Evolutionary conservation across 306 rosid species (phyloP).

Genomic region (Cicer judaicum): DNA sequence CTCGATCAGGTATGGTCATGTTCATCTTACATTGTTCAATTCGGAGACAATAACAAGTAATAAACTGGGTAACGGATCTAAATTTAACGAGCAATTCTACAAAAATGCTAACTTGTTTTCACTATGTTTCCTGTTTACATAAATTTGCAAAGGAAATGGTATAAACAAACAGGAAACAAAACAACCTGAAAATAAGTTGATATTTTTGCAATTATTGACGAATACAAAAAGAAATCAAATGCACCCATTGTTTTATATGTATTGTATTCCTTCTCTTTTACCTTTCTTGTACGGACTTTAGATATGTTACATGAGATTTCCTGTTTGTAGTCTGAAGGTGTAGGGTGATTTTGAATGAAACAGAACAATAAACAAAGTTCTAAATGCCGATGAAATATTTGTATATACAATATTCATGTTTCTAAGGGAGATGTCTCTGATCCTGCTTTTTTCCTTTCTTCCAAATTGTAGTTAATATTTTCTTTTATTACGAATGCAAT

Average conservation of each 20-base stretch:
- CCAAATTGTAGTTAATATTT: background rate
- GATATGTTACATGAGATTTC: background rate
- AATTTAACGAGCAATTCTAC: constrained; percentile 6
- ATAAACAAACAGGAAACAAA: background rate
- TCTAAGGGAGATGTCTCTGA: too few species aligned
- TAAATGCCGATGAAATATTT: background rate
- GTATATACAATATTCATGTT: too few species aligned
- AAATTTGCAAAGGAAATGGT: background rate
- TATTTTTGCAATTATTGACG: constrained; percentile 11
- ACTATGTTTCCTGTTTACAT: background rate
- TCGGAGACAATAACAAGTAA: constrained; percentile 27
- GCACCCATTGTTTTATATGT: background rate
- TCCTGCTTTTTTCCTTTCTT: background rate
- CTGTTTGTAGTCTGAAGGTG: background rate
- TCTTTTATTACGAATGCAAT: background rate
- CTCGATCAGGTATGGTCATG: constrained; percentile 86
- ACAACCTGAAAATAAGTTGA: background rate
- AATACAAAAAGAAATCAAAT: background rate
- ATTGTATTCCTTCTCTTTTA: background rate
- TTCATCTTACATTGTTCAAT: constrained; percentile 33
- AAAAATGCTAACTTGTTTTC: constrained; percentile 13
- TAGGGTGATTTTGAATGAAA: background rate
- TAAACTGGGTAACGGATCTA: constrained; percentile 7
- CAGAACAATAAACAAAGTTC: background rate
- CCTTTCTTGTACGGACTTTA: background rate